phyloP scores from a whole-genome alignment of 768 basidiomycete genomes.

The Jaapia argillacea region DNA sequence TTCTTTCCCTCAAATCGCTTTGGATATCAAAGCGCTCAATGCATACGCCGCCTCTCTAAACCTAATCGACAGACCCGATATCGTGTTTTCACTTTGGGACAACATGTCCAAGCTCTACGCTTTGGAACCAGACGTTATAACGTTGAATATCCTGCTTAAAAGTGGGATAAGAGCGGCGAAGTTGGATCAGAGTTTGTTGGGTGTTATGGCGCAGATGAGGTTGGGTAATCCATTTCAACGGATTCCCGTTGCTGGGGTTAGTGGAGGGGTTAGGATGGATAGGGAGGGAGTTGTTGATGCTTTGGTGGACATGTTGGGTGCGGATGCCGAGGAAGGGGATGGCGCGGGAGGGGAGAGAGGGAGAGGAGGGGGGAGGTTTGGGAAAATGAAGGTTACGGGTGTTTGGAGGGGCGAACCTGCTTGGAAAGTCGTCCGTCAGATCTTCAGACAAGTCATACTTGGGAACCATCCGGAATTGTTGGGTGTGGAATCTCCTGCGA shows the following conservation, averaged over 20 bases:
- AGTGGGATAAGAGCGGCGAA: slow-evolving; percentile 43
- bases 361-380: slow-evolving; percentile 13
- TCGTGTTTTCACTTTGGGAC: slow-evolving; percentile 62
- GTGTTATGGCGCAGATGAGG: slow-evolving; percentile 36
- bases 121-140: slow-evolving; percentile 39
- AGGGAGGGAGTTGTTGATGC: slow-evolving; percentile 15
- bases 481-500: slow-evolving; percentile 26
- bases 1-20: slow-evolving; percentile 10
- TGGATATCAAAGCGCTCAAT: slow-evolving; percentile 11
- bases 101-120: slow-evolving; percentile 49
- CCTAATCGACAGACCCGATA: slow-evolving; percentile 46
- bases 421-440: slow-evolving; percentile 34
- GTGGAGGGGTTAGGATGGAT: slow-evolving; percentile 11
- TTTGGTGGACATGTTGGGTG: slow-evolving; percentile 21
- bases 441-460: slow-evolving; percentile 49
- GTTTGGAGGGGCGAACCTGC: slow-evolving; percentile 38
- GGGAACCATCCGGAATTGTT: slow-evolving; percentile 42
- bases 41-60: slow-evolving; percentile 39
- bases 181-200: slow-evolving; percentile 40
- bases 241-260: slow-evolving; percentile 5
- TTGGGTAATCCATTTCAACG: slow-evolving; percentile 25
- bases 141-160: slow-evolving; percentile 52
- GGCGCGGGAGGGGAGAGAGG: too few relatives aligned
- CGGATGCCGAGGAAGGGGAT: slow-evolving; percentile 15
- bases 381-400: slow-evolving; percentile 22